Percentiles rank a stretch among this genome's conserved stretches.
phyloP scores from a whole-genome alignment of 768 basidiomycete genomes.

The Lenzites betulinus region DNA sequence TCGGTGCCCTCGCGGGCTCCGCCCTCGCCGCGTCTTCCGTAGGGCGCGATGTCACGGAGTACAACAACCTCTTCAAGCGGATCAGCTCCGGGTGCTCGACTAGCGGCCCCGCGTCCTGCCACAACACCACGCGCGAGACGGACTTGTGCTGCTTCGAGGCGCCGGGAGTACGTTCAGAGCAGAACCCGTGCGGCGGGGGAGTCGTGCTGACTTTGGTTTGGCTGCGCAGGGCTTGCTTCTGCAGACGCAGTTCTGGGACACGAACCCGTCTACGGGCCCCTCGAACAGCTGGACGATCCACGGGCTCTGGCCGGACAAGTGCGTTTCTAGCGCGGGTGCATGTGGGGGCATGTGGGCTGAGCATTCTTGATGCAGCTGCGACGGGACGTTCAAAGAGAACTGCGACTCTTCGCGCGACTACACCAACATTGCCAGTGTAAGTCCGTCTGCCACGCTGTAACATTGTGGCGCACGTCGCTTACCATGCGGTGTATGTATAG shows the following conservation, averaged over 20 bases:
- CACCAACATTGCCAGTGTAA: slow-evolving; percentile 43
- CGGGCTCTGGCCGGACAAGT: slow-evolving; percentile 72
- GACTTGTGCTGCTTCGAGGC: slow-evolving; percentile 59
- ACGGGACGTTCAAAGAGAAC: slow-evolving; percentile 40
- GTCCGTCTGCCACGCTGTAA: slow-evolving; percentile 12
- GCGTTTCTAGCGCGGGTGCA: slow-evolving; percentile 19
- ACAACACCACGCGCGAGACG: slow-evolving; percentile 46
- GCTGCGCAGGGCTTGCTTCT: slow-evolving; percentile 54
- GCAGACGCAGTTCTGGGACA: slow-evolving; percentile 79
- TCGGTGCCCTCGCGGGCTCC: slow-evolving; percentile 25
- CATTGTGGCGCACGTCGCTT: no score
- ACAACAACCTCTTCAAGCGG: slow-evolving; percentile 34
- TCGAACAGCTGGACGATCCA: slow-evolving; percentile 74
- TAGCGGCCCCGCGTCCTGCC: slow-evolving; percentile 53
- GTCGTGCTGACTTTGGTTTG: not conserved
- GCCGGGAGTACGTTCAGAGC: slow-evolving; percentile 40
- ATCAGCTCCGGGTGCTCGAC: slow-evolving; percentile 57
- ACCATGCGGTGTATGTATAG: slow-evolving; percentile 34
- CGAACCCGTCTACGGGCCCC: slow-evolving; percentile 62
- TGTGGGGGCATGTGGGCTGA: not conserved
- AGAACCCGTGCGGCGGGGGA: not conserved
- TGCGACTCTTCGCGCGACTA: slow-evolving; percentile 50
- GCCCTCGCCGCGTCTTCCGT: slow-evolving; percentile 24
- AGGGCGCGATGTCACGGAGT: not conserved
- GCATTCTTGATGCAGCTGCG: slow-evolving; percentile 48